Base-by-base conservation (phyloP, 2,329 filamentous ascomycete species). In the Pseudogymnoascus sp. region DNA sequence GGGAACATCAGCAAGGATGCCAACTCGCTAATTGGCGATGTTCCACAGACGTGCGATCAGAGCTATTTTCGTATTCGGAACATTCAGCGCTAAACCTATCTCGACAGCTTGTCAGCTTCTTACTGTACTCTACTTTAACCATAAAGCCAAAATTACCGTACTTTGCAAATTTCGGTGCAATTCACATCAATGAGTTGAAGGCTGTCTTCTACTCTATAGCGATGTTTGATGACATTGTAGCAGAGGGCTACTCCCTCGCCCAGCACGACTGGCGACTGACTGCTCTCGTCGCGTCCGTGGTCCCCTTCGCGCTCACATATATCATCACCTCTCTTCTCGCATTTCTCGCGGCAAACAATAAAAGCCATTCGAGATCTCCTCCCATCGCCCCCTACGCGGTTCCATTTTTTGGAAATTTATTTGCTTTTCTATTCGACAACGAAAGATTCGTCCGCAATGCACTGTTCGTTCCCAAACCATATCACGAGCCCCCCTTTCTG, bases 361-460 rank as follows among this genome's bases (percentile, higher is more conserved):
- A 58, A 41, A 35, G 61, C 7, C 33, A 61, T 25, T 35, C 25
- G 8, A 66, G 63, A 59, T 33, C 38, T 9, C 65, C 65, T 4
- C 66, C 67, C 2, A 64, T 66, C n/a, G 58, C 63, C 7, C 67
- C 67, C 1, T 68, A 67, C 7, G 31, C 59, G 1, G 39, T 66
- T 12, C 67, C 67, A 10, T 44, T 63, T 5, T 51, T 68, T 10
- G 67, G 66, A 4, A 67, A 69, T 25, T 31, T 68, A 4, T 17
- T 66, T 9, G 13, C 61, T 2, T 69, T 69, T 33, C 64, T 62
- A 5, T 62, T 64, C 8, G 59, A 68, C 31, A 67, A 62, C 3
- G 59, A 64, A 36, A 33, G 31, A 12, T 63, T 65, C 15, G 12
- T 69, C 4, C 35, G 21, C n/a, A 55, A 58, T 9, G 48, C 66